Evolutionary conservation across 352 stramenopile genomes (phyloP).

Genomic region (Globisporangium nodosum): DNA sequence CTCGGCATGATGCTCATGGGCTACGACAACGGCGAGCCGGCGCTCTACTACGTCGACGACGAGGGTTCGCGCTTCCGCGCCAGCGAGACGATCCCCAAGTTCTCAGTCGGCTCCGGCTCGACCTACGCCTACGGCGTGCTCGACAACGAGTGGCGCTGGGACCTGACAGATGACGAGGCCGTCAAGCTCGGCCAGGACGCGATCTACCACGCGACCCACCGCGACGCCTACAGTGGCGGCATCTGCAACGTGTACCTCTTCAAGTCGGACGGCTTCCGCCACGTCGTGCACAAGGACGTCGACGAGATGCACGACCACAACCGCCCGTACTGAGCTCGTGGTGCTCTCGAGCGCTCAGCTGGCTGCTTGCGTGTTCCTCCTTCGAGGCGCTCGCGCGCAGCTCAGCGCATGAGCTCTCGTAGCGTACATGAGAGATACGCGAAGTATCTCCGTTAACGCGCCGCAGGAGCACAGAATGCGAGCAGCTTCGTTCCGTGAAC

Average conservation of each 20-base stretch:
- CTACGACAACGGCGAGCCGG: slow-evolving; percentile 96
- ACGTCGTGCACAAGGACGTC: slow-evolving; percentile 96
- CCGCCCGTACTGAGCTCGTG: slow-evolving; percentile 33
- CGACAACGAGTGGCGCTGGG: slow-evolving; percentile 94
- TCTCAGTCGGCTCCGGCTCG: slow-evolving; percentile 98
- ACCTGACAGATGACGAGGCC: slow-evolving; percentile 98
- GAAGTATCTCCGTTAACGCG: not conserved
- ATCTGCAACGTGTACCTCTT: slow-evolving; percentile 97
- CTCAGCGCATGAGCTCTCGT: no score
- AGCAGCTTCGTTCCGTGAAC: not conserved
- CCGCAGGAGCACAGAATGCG: not conserved
- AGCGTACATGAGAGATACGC: no score
- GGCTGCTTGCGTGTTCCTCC: no score
- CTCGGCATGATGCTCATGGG: slow-evolving; percentile 99
- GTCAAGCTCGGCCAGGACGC: slow-evolving; percentile 98
- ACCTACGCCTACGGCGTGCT: slow-evolving; percentile 99
- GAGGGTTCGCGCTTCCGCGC: slow-evolving; percentile 97
- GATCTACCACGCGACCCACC: slow-evolving; percentile 99
- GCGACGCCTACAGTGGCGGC: slow-evolving; percentile 97
- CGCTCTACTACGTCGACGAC: slow-evolving; percentile 99
- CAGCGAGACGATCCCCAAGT: slow-evolving; percentile 93
- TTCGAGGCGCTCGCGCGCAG: no score
- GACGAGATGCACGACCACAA: slow-evolving; percentile 97
- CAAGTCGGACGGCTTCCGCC: slow-evolving; percentile 95
- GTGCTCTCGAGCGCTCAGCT: no score